Conservation (phyloP, 495 filamentous ascomycete genomes). For the Evernia prunastri region DNA sequence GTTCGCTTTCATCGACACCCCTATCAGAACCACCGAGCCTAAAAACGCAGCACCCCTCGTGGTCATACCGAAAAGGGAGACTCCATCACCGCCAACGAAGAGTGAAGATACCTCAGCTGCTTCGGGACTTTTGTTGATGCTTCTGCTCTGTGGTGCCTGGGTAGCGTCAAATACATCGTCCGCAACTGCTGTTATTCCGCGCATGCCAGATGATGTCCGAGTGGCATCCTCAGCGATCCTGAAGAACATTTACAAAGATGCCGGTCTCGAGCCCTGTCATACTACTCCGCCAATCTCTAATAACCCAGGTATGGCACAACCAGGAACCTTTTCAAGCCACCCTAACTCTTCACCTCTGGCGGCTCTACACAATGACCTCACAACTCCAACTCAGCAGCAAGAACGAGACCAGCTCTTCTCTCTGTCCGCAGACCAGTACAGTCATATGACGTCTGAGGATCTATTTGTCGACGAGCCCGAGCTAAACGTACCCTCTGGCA, state of each 20-base stretch:
- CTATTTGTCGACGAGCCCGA: slow-evolving; percentile 39
- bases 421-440: slow-evolving; percentile 82
- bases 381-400: slow-evolving; percentile 73
- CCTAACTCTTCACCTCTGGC: slow-evolving; percentile 60
- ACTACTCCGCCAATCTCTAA: background rate
- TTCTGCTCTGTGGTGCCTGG: slow-evolving; percentile 93
- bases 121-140: slow-evolving; percentile 64
- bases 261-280: slow-evolving; percentile 44
- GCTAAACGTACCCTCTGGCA: slow-evolving; percentile 41
- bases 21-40: slow-evolving; percentile 46
- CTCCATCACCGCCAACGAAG: slow-evolving; percentile 42
- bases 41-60: slow-evolving; percentile 38
- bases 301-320: slow-evolving; percentile 33
- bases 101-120: slow-evolving; percentile 57
- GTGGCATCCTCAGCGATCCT: slow-evolving; percentile 86
- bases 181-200: slow-evolving; percentile 56
- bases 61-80: slow-evolving; percentile 51
- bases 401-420: slow-evolving; percentile 85
- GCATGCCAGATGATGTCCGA: slow-evolving; percentile 86
- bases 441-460: slow-evolving; percentile 62
- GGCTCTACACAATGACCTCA: slow-evolving; percentile 65
- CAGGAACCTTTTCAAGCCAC: slow-evolving; percentile 31
- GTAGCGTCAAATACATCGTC: slow-evolving; percentile 76
- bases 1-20: slow-evolving; percentile 61
- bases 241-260: slow-evolving; percentile 80